Evolutionary conservation across 1,139 yeast genomes (phyloP).

Genomic region (Pneumocystis jirovecii): DNA sequence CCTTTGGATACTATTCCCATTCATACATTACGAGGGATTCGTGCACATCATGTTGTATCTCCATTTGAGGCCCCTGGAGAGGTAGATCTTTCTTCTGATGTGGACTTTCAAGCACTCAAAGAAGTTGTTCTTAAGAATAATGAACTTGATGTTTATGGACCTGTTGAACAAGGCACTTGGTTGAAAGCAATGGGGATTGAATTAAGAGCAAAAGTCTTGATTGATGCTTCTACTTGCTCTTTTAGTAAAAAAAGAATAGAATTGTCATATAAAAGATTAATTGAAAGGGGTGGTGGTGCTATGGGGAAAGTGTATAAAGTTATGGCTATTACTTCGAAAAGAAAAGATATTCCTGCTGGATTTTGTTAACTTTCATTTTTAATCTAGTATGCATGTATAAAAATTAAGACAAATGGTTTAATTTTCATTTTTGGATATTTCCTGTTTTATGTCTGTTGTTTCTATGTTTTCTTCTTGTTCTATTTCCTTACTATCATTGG

Average conservation of each 20-base stretch:
- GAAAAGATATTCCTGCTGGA: not conserved
- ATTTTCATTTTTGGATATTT: not conserved
- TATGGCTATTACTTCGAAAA: conserved; percentile 31
- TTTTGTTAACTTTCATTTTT: not conserved
- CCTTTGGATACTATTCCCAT: conserved; percentile 46
- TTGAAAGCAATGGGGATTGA: conserved; percentile 65
- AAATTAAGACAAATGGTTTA: not conserved
- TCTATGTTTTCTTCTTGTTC: conserved; percentile 27
- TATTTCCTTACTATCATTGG: conserved; percentile 21
- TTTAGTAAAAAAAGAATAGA: conserved; percentile 32
- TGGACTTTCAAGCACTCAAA: conserved; percentile 52
- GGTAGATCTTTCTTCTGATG: conserved; percentile 73
- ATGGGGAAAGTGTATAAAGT: conserved; percentile 76
- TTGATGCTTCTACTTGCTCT: conserved; percentile 21
- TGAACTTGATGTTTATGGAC: conserved; percentile 34
- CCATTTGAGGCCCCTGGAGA: conserved; percentile 65
- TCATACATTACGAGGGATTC: conserved; percentile 59
- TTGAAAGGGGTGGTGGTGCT: conserved; percentile 42
- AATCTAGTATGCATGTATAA: not conserved
- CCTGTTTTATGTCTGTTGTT: not conserved
- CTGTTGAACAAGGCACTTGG: conserved; percentile 70
- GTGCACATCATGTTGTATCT: conserved; percentile 58
- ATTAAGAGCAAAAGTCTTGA: conserved; percentile 37
- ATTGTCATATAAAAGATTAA: conserved; percentile 47
- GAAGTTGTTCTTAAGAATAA: conserved; percentile 24